Evolutionary conservation across 305 asterid species (phyloP).

Genomic region (Fraxinus baroniana): DNA sequence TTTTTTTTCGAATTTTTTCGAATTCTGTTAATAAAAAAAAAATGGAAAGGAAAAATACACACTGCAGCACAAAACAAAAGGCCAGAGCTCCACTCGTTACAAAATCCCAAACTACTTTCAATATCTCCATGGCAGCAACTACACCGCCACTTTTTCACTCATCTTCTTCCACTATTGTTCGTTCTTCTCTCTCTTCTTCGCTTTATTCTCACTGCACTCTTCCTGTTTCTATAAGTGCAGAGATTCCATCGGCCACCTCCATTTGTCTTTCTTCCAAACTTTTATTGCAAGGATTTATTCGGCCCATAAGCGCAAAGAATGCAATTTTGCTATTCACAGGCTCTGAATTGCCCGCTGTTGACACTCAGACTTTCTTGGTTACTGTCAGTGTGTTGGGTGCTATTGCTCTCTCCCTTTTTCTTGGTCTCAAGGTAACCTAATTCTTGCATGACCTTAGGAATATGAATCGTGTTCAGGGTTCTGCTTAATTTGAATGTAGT

Average conservation of each 20-base stretch:
- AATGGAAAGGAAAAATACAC: not conserved
- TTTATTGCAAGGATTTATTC: slow-evolving; percentile 29
- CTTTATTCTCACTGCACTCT: slow-evolving; percentile 21
- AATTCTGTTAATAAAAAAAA: not conserved
- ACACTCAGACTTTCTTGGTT: slow-evolving; percentile 81
- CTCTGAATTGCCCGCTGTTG: slow-evolving; percentile 52
- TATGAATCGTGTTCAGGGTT: not conserved
- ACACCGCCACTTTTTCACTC: slow-evolving; percentile 30
- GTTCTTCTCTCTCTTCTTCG: slow-evolving; percentile 26
- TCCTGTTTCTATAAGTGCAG: slow-evolving; percentile 29
- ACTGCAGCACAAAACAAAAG: not conserved
- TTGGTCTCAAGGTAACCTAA: slow-evolving; percentile 69
- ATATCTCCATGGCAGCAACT: slow-evolving; percentile 33
- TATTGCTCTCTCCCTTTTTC: slow-evolving; percentile 73
- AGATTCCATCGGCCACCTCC: slow-evolving; percentile 30
- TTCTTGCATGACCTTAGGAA: not conserved
- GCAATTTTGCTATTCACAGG: slow-evolving; percentile 64
- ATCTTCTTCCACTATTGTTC: slow-evolving; percentile 22
- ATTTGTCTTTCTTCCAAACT: slow-evolving; percentile 28
- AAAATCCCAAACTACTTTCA: slow-evolving; percentile 27
- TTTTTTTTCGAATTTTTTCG: too few species aligned
- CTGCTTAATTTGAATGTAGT: not conserved
- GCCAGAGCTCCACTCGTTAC: slow-evolving; percentile 36
- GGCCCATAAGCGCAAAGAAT: slow-evolving; percentile 24
- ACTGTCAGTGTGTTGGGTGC: slow-evolving; percentile 79